Percentiles rank a stretch among this genome's conserved stretches.
These are phyloP conservation scores for Escallonia herrerae DNA, from an alignment of 129 eudicot species.

Conservation along the genomic window DNA sequence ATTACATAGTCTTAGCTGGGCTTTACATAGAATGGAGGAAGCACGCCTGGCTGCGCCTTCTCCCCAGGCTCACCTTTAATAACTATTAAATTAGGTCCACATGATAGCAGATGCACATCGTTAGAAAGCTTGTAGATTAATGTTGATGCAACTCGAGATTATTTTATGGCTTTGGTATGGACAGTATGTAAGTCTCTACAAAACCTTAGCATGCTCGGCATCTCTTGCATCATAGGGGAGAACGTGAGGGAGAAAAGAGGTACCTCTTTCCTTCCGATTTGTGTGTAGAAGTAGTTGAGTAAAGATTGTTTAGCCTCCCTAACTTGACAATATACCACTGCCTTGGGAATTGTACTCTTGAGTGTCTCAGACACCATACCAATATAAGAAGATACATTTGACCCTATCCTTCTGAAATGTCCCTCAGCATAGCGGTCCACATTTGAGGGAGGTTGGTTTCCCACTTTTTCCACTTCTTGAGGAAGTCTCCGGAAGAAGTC, in stretches of 20 bases:
- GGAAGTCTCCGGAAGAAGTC: constrained; percentile 95
- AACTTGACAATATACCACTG: constrained; percentile 93
- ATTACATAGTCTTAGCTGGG: no score
- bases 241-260: not conserved
- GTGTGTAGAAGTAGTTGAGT: constrained; percentile 69
- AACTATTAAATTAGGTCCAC: no score
- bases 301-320: constrained; percentile 77
- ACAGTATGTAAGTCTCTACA: no score
- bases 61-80: no score
- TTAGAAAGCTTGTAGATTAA: no score
- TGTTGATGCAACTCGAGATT: no score
- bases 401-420: constrained; percentile 88
- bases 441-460: constrained; percentile 20
- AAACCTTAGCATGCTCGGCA: not conserved
- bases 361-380: constrained; percentile 74
- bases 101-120: no score
- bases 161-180: no score
- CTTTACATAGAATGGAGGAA: no score
- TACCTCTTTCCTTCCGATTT: constrained; percentile 91
- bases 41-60: no score
- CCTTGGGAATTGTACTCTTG: constrained; percentile 76
- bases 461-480: constrained; percentile 43
- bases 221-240: not conserved
- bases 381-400: constrained; percentile 80
- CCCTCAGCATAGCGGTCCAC: constrained; percentile 70